Conservation (phyloP, 164 flowering plant species). For the Kingdonia uniflora region DNA sequence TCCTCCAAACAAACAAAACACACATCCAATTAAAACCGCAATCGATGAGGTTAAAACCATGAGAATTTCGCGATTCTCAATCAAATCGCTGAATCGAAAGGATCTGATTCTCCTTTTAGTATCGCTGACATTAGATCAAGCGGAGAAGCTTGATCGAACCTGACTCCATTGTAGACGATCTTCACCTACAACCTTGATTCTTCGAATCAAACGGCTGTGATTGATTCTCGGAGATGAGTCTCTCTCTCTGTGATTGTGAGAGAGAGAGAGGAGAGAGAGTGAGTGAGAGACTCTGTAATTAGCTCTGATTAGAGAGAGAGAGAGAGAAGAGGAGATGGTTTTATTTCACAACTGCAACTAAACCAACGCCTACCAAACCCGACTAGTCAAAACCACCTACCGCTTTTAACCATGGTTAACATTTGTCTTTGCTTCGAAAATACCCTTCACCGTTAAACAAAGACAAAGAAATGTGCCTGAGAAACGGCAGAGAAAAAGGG, state of each 20-base stretch:
- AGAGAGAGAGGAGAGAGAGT: conserved; percentile 7
- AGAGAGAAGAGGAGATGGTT: neutral
- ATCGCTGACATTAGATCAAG: conserved; percentile 60
- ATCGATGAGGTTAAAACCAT: conserved; percentile 64
- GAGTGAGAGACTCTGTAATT: conserved; percentile 7
- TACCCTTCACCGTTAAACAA: too few species aligned
- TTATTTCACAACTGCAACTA: conserved; percentile 9
- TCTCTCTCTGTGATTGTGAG: neutral
- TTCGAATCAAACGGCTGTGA: neutral
- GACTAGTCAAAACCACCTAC: conserved; percentile 60
- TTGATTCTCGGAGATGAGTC: neutral
- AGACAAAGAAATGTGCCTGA: too few species aligned
- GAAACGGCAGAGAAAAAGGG: too few species aligned
- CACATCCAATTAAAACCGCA: conserved; percentile 69
- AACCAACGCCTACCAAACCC: conserved; percentile 62
- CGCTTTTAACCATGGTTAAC: conserved; percentile 41
- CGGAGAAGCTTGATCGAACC: conserved; percentile 45
- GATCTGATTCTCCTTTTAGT: conserved; percentile 36
- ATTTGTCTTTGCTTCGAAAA: too few species aligned
- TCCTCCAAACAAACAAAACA: conserved; percentile 50
- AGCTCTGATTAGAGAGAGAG: conserved; percentile 5
- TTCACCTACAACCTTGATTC: too few species aligned
- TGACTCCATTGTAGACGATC: conserved; percentile 19
- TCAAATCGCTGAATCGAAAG: conserved; percentile 29
- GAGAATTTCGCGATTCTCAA: conserved; percentile 53